Percentiles rank a stretch among this genome's conserved stretches.
phyloP scores from a whole-genome alignment of 2,329 filamentous ascomycete genomes.

The Alternaria alternata region DNA sequence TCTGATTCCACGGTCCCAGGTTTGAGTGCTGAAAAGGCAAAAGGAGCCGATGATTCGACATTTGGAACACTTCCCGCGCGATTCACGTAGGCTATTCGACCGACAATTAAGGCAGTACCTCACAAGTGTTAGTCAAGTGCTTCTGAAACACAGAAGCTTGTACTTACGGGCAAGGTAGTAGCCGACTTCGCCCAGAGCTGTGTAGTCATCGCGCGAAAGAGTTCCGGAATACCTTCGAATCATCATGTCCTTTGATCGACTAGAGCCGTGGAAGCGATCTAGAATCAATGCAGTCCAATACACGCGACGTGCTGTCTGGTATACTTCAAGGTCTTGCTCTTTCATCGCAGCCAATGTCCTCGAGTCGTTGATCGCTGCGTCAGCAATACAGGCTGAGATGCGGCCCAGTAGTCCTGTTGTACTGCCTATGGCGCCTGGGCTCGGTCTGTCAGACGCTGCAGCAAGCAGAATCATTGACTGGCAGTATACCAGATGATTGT shows the following conservation, averaged over 20 bases:
- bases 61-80: slow-evolving; percentile 42
- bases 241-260: slow-evolving; percentile 43
- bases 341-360: slow-evolving; percentile 34
- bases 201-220: slow-evolving; percentile 43
- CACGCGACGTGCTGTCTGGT: slow-evolving; percentile 42
- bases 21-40: slow-evolving; percentile 35
- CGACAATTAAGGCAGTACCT: slow-evolving; percentile 45
- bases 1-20: slow-evolving; percentile 36
- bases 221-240: slow-evolving; percentile 42
- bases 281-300: slow-evolving; percentile 50
- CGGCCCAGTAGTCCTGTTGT: slow-evolving; percentile 43
- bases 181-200: slow-evolving; percentile 42
- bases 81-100: slow-evolving; percentile 40
- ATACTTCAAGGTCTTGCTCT: slow-evolving; percentile 43
- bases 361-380: slow-evolving; percentile 43
- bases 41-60: slow-evolving; percentile 40
- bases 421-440: slow-evolving; percentile 36
- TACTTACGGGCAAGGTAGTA: slow-evolving; percentile 49
- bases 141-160: neutral
- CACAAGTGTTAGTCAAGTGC: slow-evolving; percentile 7
- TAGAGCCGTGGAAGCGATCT: slow-evolving; percentile 50
- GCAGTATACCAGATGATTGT: slow-evolving; percentile 46
- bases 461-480: slow-evolving; percentile 44
- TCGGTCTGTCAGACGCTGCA: slow-evolving; percentile 45
- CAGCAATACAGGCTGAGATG: slow-evolving; percentile 41